Conservation (phyloP, 495 filamentous ascomycete species). For the Staphylotrichum longicolle region DNA sequence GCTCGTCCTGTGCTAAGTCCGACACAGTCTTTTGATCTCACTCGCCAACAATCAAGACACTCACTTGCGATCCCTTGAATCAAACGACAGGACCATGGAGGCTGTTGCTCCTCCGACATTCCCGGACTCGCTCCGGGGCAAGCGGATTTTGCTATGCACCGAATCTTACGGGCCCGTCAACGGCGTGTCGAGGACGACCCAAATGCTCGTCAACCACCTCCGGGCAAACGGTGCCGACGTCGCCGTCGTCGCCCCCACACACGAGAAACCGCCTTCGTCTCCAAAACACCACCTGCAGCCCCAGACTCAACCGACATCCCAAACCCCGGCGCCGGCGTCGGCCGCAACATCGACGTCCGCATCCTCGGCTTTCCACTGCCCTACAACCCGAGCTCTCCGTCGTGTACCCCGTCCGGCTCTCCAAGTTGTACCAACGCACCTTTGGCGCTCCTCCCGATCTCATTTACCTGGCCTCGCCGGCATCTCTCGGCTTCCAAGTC, state of each 20-base stretch:
- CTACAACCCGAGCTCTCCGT: slow-evolving; percentile 7
- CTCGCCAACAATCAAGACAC: too few species aligned
- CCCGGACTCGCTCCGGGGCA: slow-evolving; percentile 6
- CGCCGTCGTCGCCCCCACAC: slow-evolving; percentile 9
- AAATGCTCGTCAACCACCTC: slow-evolving; percentile 13
- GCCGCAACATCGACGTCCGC: neutral
- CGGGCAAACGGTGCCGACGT: neutral
- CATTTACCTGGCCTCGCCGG: slow-evolving; percentile 8
- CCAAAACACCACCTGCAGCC: neutral
- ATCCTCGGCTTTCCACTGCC: slow-evolving; percentile 3
- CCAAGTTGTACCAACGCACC: neutral
- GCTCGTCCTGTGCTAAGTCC: too few species aligned
- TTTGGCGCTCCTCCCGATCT: slow-evolving; percentile 4
- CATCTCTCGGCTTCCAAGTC: slow-evolving; percentile 2
- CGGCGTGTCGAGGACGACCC: slow-evolving; percentile 7
- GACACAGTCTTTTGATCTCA: too few species aligned
- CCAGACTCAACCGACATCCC: neutral
- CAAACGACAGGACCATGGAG: too few species aligned
- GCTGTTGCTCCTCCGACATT: neutral
- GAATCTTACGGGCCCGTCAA: slow-evolving; percentile 11
- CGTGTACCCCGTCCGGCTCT: slow-evolving; percentile 3
- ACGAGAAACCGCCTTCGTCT: neutral
- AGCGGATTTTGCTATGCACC: slow-evolving; percentile 6
- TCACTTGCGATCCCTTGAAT: too few species aligned
- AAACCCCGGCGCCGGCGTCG: too few species aligned